Evolutionary conservation across 2,329 filamentous ascomycete genomes (phyloP), one percentile per base, ranked within the genome.

Genomic region (Nemania bipapillata): DNA sequence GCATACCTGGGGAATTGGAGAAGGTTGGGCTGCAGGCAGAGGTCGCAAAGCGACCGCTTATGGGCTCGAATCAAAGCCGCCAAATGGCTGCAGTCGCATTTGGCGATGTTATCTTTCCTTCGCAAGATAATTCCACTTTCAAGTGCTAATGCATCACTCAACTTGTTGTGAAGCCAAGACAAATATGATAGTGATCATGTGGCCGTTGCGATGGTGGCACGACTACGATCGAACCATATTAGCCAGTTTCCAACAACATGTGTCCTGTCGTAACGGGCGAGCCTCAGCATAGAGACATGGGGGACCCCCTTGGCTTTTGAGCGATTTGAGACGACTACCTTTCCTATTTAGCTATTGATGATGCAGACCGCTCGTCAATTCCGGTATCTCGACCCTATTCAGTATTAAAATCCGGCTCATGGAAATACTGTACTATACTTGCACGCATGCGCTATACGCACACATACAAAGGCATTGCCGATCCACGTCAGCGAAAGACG

Each of bases 171-270:
- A 68, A 54, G 66, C 66, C 62, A 68, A 68, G 63, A 42, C 15
- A 32, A 59, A 69, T 54, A 28, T 54, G 56, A 35, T 20, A 50
- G 45, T 22, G 54, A 42, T 68, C 62, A 65, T 40, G 61, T 42
- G 57, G 62, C 57, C 28, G 66, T 59, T 45, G 28, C 54, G 20
- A 55, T 45, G 47, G 53, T 69, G 57, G 57, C 63, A 69, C 66
- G 63, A 69, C 62, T 15, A 22, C 28, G 32, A 60, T 68, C 66
- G 66, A 68, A 65, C 66, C 62, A 68, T 49, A 52, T 65, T 61
- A 56, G 56, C 20, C 62, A 28, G 28, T 35, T 53, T 64, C 47
- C 20, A 50, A 49, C 52, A 52, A 67, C 42, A 58, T 62, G 35
- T 57, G 49, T 37, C 54, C 35, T 32, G 47, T 52, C 49, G 49